Conservation (phyloP, 1,284 basidiomycete species). For the Ustilago curta region DNA sequence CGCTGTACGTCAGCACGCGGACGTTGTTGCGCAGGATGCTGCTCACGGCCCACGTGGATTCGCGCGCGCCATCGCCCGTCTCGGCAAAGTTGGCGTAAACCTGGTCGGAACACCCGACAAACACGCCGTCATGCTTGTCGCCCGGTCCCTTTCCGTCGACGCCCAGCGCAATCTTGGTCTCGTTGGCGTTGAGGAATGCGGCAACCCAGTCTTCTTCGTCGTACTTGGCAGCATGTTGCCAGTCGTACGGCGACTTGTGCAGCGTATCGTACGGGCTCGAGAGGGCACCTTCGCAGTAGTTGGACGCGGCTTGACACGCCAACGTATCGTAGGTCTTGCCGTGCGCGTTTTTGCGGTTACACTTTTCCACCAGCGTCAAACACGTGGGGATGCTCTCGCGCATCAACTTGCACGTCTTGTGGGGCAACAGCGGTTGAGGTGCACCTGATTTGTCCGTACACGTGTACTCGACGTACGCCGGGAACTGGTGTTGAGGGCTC, state of each 20-base stretch:
- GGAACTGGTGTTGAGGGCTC: slow-evolving; percentile 61
- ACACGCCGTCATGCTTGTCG: slow-evolving; percentile 64
- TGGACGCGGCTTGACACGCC: slow-evolving; percentile 54
- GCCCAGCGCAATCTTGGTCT: slow-evolving; percentile 54
- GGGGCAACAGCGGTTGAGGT: slow-evolving; percentile 45
- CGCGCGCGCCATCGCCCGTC: slow-evolving; percentile 64
- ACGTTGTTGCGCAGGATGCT: slow-evolving; percentile 52
- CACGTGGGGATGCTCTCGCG: slow-evolving; percentile 52
- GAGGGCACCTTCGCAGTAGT: slow-evolving; percentile 62
- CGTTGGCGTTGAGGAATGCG: slow-evolving; percentile 57
- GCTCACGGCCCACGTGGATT: slow-evolving; percentile 63
- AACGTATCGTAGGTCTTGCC: slow-evolving; percentile 51
- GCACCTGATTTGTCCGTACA: slow-evolving; percentile 61
- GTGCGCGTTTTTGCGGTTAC: slow-evolving; percentile 48
- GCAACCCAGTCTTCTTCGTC: slow-evolving; percentile 63
- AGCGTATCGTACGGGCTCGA: slow-evolving; percentile 57
- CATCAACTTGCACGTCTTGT: slow-evolving; percentile 57
- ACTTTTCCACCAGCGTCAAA: slow-evolving; percentile 60
- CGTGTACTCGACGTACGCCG: slow-evolving; percentile 64
- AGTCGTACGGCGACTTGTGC: slow-evolving; percentile 61
- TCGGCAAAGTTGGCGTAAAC: slow-evolving; percentile 62
- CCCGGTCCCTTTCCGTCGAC: slow-evolving; percentile 60
- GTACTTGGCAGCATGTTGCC: slow-evolving; percentile 59
- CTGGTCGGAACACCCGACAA: slow-evolving; percentile 64
- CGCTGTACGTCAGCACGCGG: slow-evolving; percentile 62